Base-by-base conservation (phyloP, 345 rosid genomes). In the Triadica sebifera region DNA sequence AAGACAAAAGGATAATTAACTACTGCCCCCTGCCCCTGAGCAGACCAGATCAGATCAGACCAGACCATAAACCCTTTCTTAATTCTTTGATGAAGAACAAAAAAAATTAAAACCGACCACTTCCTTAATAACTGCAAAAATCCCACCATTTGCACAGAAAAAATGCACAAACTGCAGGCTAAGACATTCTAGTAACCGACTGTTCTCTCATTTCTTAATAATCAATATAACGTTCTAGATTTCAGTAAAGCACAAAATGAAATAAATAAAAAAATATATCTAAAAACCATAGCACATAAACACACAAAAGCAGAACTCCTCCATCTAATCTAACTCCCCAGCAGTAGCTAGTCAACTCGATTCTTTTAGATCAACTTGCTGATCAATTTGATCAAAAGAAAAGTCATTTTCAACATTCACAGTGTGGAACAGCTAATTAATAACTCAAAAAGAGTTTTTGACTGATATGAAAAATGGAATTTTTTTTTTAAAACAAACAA, bases 21-120 rank as follows among this genome's bases (percentile, higher is more conserved):
- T 15, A n/a, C 20, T 29, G 19, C 45, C 47, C 29, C 7, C 20
- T 29, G 10, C 47, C 47, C 9, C 9, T 43, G 47, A 43, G 9
- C 3, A 41, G 68, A 66, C 62, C 46, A 29, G 2, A 29, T 29
- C 34, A 29, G 47, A 43, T 13, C 3, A 41, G 68, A 66, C 62
- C 46, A 15, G 67, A 47, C 24, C 20, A 52, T 29, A 46, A 50
- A 19, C n/a, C 4, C 58, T 52, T 55, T 5, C 52, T n/a, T n/a
- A n/a, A n/a, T 51, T 61, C 63, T 29, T 29, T 29, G 2, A 29
- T 43, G 60, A 74, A 66, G 55, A 75, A 60, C 75, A 74, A 53
- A 51, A 53, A 67, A 41, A 43, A 43, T 81, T 87, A 89, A n/a
- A 43, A 43, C 82, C 89, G 90, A 89, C 96, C 93, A 46, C 67